phyloP scores from a whole-genome alignment of 306 rosid genomes.

The Ammopiptanthus mongolicus region DNA sequence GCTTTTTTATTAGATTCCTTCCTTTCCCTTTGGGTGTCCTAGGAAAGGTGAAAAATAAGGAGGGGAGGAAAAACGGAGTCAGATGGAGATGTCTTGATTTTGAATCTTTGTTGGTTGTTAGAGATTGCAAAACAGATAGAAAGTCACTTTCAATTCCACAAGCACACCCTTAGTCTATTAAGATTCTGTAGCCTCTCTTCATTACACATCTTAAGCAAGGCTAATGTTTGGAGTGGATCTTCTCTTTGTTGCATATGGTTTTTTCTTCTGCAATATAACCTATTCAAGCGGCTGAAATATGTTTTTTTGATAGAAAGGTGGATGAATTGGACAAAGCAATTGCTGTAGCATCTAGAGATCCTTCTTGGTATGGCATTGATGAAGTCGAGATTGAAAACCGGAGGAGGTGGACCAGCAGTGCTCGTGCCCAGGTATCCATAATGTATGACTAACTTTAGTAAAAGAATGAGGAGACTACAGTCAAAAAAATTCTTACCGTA shows the following conservation, averaged over 20 bases:
- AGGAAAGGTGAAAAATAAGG: neutral
- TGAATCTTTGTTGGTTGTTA: neutral
- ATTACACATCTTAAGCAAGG: neutral
- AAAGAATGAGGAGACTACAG: slow-evolving; percentile 7
- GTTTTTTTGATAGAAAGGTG: slow-evolving; percentile 91
- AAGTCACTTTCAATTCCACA: neutral
- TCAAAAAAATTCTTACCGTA: neutral
- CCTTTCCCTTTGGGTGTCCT: neutral
- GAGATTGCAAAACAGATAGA: neutral
- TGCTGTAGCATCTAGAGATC: slow-evolving; percentile 89
- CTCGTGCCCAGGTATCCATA: slow-evolving; percentile 75
- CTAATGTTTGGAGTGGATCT: neutral
- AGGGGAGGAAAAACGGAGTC: neutral
- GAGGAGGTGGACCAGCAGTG: slow-evolving; percentile 84
- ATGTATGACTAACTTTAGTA: slow-evolving; percentile 11
- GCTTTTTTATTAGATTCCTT: neutral
- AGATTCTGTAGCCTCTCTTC: neutral
- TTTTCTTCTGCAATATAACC: slow-evolving; percentile 2
- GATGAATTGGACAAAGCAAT: slow-evolving; percentile 95
- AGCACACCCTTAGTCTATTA: neutral
- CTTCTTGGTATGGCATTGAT: slow-evolving; percentile 85
- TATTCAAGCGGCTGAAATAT: slow-evolving; percentile 48
- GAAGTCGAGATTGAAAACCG: slow-evolving; percentile 83
- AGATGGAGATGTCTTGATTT: neutral
- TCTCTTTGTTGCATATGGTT: neutral